Evolutionary conservation across 2,329 filamentous ascomycete genomes (phyloP), one percentile per base, ranked within the genome.

Genomic region (Fusarium mexicanum): DNA sequence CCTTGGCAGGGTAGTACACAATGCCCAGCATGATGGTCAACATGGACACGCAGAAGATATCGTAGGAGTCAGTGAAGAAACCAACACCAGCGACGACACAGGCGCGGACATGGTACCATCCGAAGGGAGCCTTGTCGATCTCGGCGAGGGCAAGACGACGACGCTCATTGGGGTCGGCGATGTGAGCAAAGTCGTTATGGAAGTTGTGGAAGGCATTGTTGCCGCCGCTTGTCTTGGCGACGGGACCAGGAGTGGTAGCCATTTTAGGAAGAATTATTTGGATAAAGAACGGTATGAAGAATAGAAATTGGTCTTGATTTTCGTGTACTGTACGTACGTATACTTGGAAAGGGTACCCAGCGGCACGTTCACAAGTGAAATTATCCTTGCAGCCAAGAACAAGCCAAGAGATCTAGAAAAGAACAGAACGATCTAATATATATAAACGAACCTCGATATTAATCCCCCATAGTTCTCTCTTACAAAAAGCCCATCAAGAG

Each of bases 61-160:
- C 91, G 83, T 95, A 96, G 7, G 93, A 93, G 80, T 96, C 94
- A 22, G 94, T 96, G 84, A 96, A 96, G 89, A 97, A 96, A 76
- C 94, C 94, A 71, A 96, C 92, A 77, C 94, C 94, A 37, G 93
- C 93, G 31, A 96, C 93, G 14, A 93, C 84, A 61, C 93, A 89
- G 66, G 93, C 92, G 46, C 93, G 89, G 67, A 95, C 89, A 79
- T 96, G 94, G 80, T 95, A 94, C 93, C 93, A 96, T 79, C 93
- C 92, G 70, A 96, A 95, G 8, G 91, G 91, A 16, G 93, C 93
- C 84, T 92, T 92, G 85, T 96, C 93, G 76, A 96, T 92, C 83
- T 95, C 92, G 43, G 93, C 92, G 60, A 96, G 91, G 47, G 94
- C 94, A 38, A 94, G 90, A 72, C 93, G 90, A 75, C 94, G 89